Base-by-base conservation (phyloP, 805 yeast genomes). In the Candida alai region DNA sequence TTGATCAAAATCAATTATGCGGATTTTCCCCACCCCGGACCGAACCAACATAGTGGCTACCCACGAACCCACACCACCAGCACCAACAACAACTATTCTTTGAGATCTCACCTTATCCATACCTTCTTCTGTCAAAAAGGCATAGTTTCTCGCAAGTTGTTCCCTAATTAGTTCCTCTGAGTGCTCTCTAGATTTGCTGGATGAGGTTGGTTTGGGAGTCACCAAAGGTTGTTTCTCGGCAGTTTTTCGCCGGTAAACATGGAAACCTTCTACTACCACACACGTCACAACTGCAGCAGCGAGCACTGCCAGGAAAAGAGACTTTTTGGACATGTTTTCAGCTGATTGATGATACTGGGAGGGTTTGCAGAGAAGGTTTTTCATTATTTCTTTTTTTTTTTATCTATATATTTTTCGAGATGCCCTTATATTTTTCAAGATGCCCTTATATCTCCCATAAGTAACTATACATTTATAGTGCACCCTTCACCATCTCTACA, bases 61-160 rank as follows among this genome's bases (percentile, higher is more conserved):
- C 90, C 96, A 89, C 0, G 97, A 89, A 2, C 99, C 99, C 25
- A 93, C 99, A 39, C 99, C 99, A 39, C 99, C 99, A 12, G 90
- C 93, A 19, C 99, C 98, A 19, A 77, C 79, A 11, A 90, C 84
- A 2, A 87, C 84, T 2, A 89, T 74, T 36, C 75, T 71, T 50
- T 86, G 81, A 9, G 69, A 60, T 35, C 96, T 76, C 12, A 93
- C 74, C 39, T 76, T 76, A 13, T 61, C 57, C 76, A 88, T 79
- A 1, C 96, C 97, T 14, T 80, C 84, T 33, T 84, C 85, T 9
- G 96, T 87, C 18, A 93, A 67, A 54, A 93, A 93, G 1, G 95
- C 97, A 54, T 85, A 83, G 63, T 90, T 93, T 42, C 98, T 69
- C 0, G 97, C 95, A 24, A 90, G 73, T 55, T 93, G 97, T 60